A percentile compares a stretch with the other conserved stretches of the same genome.
These are phyloP conservation scores for Komagataella mondaviorum DNA, from an alignment of 805 yeast genomes.

Conservation along the genomic window DNA sequence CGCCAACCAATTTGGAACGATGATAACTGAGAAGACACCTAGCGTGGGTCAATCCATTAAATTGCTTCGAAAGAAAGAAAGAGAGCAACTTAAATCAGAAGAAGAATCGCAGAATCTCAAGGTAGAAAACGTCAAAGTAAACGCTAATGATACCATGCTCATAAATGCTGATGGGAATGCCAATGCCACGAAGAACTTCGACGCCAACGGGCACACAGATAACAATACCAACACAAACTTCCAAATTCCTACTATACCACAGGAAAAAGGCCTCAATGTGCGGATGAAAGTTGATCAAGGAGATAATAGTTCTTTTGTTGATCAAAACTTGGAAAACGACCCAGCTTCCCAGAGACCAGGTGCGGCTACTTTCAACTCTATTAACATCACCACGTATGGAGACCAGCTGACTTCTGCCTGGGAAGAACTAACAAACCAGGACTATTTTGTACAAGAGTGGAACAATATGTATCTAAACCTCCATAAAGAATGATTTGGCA, in stretches of 20 bases:
- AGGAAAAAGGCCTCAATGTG: not conserved
- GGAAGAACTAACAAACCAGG: not conserved
- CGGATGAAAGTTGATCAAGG: not conserved
- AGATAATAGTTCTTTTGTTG: not conserved
- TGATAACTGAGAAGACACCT: not conserved
- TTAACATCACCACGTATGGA: not conserved
- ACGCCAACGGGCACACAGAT: not conserved
- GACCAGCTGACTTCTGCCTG: not conserved
- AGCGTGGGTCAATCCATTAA: not conserved
- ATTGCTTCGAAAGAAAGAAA: not conserved
- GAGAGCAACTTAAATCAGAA: not conserved
- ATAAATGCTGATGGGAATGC: not conserved
- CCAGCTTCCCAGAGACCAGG: not conserved
- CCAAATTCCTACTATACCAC: not conserved
- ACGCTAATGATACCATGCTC: not conserved
- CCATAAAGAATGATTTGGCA: not conserved
- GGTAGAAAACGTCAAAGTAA: not conserved
- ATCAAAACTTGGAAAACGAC: not conserved
- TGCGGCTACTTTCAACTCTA: not conserved
- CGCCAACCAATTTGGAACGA: not conserved
- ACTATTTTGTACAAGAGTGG: not conserved
- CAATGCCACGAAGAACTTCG: not conserved
- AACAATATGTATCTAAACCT: not conserved
- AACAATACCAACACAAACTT: not conserved
- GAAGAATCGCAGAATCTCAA: not conserved